Evolutionary conservation across 371 early-diverging fungal species (phyloP), one percentile per base, ranked within the genome.

Genomic region (Actinomortierella ambigua): DNA sequence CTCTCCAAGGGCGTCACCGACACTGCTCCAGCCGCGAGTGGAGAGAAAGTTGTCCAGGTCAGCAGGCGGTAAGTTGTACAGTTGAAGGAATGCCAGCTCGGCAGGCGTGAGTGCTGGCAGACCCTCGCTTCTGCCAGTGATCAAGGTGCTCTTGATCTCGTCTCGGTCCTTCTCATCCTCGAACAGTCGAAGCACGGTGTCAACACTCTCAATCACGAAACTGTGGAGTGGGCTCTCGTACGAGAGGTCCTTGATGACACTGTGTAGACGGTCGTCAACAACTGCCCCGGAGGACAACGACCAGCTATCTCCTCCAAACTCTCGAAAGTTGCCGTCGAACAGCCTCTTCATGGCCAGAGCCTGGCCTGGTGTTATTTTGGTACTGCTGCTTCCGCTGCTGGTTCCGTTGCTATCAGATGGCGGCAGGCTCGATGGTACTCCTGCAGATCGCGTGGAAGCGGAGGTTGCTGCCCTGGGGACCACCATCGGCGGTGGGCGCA

Each of bases 171-270:
- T 47, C 23, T 39, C 15, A 49, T 15, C 22, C 2, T 57, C 57
- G 22, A 57, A 53, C 17, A 63, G 48, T 47, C 41, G 53, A 14
- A 57, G 22, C 41, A 63, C 24, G 20, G 41, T 47, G 18, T 57
- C 57, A 26, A 53, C 49, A 41, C 53, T 57, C 29, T 53, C 57
- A 26, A 63, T 40, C 24, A 63, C 49, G 48, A 63, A 63, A 27
- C 57, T 53, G 24, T 63, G 58, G 47, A 63, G 47, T 11, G 63
- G 53, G 49, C 57, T 56, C 57, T 62, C 62, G 27, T 55, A 55
- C 14, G 49, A 27, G 44, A 55, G 43, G 50, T 28, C 5, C 55
- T 62, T 43, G 50, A 50, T 28, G 26, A 41, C 17, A n/a, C 7
- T 44, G 15, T 14, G 51, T 24, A 62, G 55, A 28, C 49, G 51